Base-by-base conservation (phyloP, 441 rosid genomes). In the Arabidopsis hybrid region DNA sequence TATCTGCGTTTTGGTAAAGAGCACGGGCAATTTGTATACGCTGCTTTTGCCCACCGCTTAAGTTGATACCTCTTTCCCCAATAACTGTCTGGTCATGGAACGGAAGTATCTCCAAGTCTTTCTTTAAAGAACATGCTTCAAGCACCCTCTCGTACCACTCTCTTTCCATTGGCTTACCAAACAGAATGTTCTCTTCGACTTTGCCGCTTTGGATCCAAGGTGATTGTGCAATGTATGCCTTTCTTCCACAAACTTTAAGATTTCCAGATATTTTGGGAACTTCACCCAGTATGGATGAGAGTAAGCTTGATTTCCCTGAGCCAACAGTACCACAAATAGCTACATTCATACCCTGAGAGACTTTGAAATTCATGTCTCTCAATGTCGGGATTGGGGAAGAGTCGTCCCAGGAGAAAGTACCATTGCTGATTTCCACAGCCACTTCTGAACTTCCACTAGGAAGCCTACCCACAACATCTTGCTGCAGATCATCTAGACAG, bases 11-110 rank as follows among this genome's bases (percentile, higher is more conserved):
- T 69, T 84, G 85, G 75, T 85, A 87, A 5, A 85, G 69, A 18
- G 91, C 89, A 7, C 91, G 91, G 0, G 89, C 91, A 16, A 85
- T 78, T 34, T 83, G 91, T 70, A 87, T 76, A 8, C 89, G 74
- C 66, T 87, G 91, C 82, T 87, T 87, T 82, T 87, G 91, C 26
- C 91, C 91, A 40, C 89, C 89, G 2, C 89, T 87, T 71, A 85
- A 18, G 65, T 83, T 87, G 73, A 85, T 79, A 6, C 91, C 91
- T 14, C 88, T 71, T 62, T 87, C 88, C 8, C 88, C 89, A 12
- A 87, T 84, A 36, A 81, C 56, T 0, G 88, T 87, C 67, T 78
- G 88, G 65, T 85, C 88, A 0, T 81, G 82, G 45, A 80, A 80
- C 2, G 87, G 71, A 52, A 85, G 82, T 45, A 85, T 26, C 70